Evolutionary conservation across 2,329 filamentous ascomycete genomes (phyloP).

Genomic region (Tympanopsis confertula): DNA sequence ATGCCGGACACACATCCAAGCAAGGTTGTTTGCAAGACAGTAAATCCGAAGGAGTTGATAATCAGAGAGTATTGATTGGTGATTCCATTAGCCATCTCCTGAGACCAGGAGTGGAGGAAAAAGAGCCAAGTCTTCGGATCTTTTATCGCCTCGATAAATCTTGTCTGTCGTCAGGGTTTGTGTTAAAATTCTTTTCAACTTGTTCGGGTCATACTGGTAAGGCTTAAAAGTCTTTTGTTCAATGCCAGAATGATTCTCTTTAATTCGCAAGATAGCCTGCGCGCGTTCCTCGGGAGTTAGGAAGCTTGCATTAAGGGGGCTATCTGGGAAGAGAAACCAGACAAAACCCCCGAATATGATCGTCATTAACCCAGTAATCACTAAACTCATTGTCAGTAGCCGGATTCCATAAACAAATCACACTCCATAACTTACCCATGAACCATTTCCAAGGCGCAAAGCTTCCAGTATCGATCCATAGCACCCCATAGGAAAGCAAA

Average conservation of each 20-base stretch:
- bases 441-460: conserved; percentile 25
- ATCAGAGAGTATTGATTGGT: conserved; percentile 29
- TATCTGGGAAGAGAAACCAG: conserved; percentile 18
- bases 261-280: conserved; percentile 18
- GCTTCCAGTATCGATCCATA: conserved; percentile 18
- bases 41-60: conserved; percentile 30
- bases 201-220: conserved; percentile 10
- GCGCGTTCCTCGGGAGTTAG: conserved; percentile 17
- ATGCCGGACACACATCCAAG: conserved; percentile 10
- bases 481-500: conserved; percentile 15
- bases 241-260: conserved; percentile 21
- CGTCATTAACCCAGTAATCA: conserved; percentile 7
- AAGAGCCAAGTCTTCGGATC: conserved; percentile 21
- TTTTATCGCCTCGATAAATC: conserved; percentile 16
- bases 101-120: conserved; percentile 18
- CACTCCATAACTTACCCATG: conserved; percentile 14
- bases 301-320: conserved; percentile 16
- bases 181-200: conserved; percentile 4
- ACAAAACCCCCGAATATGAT: conserved; percentile 11
- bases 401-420: neutral
- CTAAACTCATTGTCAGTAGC: conserved; percentile 3
- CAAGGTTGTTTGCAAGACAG: conserved; percentile 18
- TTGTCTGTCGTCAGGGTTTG: conserved; percentile 4
- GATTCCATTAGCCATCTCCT: conserved; percentile 24
- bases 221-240: conserved; percentile 21